Percentiles rank a stretch among this genome's conserved stretches.
Evolutionary conservation across 2,329 filamentous ascomycete species (phyloP).

Genomic region (Aureobasidium melanogenum): DNA sequence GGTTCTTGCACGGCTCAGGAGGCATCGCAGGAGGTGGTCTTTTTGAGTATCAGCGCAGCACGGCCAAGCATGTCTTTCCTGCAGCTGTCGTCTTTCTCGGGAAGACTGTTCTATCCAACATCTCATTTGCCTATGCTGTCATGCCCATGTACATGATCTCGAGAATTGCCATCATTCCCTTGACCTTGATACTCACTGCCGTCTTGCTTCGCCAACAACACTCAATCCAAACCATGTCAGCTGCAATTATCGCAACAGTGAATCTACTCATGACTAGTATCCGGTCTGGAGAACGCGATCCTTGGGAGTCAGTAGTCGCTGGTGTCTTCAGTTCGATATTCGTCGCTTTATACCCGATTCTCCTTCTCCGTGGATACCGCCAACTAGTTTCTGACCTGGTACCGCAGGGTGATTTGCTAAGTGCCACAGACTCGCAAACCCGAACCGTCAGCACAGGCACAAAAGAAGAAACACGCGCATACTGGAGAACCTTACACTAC

Average conservation of each 20-base stretch:
- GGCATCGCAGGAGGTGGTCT: conserved; percentile 46
- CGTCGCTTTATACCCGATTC: conserved; percentile 43
- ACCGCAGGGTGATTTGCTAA: conserved; percentile 36
- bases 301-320: conserved; percentile 43
- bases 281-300: conserved; percentile 38
- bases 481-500: conserved; percentile 45
- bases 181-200: conserved; percentile 41
- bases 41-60: conserved; percentile 42
- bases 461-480: conserved; percentile 41
- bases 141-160: conserved; percentile 45
- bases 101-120: conserved; percentile 44
- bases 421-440: conserved; percentile 16
- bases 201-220: conserved; percentile 38
- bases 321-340: conserved; percentile 46
- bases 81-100: conserved; percentile 41
- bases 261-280: conserved; percentile 42
- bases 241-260: conserved; percentile 42
- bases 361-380: conserved; percentile 43
- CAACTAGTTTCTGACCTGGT: conserved; percentile 36
- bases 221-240: conserved; percentile 40
- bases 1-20: conserved; percentile 34
- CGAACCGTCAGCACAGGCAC: conserved; percentile 25
- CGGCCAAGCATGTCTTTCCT: conserved; percentile 41
- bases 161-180: conserved; percentile 42
- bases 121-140: conserved; percentile 46